A percentile compares a stretch with the other conserved stretches of the same genome.
Evolutionary conservation across 2,329 filamentous ascomycete genomes (phyloP).

Genomic region (Colletotrichum magnum): DNA sequence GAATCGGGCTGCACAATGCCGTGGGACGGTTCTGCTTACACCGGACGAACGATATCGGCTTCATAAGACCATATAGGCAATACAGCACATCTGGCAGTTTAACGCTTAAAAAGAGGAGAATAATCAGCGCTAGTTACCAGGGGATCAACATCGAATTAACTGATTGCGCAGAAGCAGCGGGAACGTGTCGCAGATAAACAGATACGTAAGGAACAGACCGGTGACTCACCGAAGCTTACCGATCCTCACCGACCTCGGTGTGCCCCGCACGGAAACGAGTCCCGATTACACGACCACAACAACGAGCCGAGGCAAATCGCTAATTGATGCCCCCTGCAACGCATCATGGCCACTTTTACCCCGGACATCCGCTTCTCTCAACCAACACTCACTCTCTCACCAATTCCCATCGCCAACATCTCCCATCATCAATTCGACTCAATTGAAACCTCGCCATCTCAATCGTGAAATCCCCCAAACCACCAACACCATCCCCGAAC

Average conservation of each 20-base stretch:
- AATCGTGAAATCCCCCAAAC: not conserved
- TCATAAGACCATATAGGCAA: too few species aligned
- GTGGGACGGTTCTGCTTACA: too few species aligned
- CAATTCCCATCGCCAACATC: not conserved
- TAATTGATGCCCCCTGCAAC: conserved; percentile 1
- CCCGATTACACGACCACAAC: not conserved
- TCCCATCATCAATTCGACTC: not conserved
- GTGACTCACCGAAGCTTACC: not conserved
- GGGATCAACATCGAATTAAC: too few species aligned
- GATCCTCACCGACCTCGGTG: conserved; percentile 14
- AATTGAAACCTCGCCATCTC: not conserved
- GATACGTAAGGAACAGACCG: too few species aligned
- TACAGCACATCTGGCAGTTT: too few species aligned
- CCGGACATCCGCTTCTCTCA: conserved; percentile 3
- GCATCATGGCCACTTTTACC: not conserved
- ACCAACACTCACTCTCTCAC: not conserved
- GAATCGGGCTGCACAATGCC: too few species aligned
- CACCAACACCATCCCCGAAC: not conserved
- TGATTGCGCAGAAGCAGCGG: too few species aligned
- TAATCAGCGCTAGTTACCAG: too few species aligned
- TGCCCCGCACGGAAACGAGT: conserved; percentile 20
- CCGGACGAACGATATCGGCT: too few species aligned
- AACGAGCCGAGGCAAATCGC: conserved; percentile 23
- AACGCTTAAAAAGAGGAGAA: too few species aligned
- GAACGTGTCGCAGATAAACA: too few species aligned